Conservation (phyloP, 805 yeast genomes). For the Sporopachydermia quercuum region DNA sequence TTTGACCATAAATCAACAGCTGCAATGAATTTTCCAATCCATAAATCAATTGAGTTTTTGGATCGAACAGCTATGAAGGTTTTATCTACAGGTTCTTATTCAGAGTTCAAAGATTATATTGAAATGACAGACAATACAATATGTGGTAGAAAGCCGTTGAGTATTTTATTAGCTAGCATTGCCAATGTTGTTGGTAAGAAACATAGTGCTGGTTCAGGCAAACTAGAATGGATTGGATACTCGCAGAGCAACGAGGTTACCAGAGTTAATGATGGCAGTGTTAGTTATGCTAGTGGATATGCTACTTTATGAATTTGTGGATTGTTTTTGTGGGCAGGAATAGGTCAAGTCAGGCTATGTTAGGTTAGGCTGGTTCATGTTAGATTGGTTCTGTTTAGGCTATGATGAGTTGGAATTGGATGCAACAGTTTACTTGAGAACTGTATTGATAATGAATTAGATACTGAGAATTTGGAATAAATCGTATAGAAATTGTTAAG, state of each 20-base stretch:
- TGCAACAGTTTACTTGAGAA: too few relatives aligned
- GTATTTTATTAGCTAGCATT: constrained; percentile 40
- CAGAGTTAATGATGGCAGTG: constrained; percentile 50
- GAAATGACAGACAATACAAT: constrained; percentile 69
- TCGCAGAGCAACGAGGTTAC: constrained; percentile 53
- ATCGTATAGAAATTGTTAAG: too few relatives aligned
- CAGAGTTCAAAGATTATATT: constrained; percentile 54
- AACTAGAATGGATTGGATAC: constrained; percentile 63
- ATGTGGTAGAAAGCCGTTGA: constrained; percentile 82
- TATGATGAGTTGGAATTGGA: too few relatives aligned
- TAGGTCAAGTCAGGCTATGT: too few relatives aligned
- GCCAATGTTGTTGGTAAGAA: constrained; percentile 10
- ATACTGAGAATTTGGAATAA: too few relatives aligned
- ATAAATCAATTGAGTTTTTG: constrained; percentile 56
- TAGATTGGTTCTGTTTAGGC: too few relatives aligned
- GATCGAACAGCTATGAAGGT: constrained; percentile 61
- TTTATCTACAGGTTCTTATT: constrained; percentile 38
- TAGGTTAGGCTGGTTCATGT: too few relatives aligned
- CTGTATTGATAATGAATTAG: too few relatives aligned
- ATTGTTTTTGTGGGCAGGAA: too few relatives aligned
- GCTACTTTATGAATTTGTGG: constrained; percentile 20
- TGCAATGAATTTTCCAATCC: constrained; percentile 31
- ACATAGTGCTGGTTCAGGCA: constrained; percentile 13
- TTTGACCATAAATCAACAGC: constrained; percentile 15
- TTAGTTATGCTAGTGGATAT: constrained; percentile 82